Evolutionary conservation across 352 stramenopile species (phyloP), one percentile per base, ranked within the genome.

Genomic region (Globisporangium canariense): DNA sequence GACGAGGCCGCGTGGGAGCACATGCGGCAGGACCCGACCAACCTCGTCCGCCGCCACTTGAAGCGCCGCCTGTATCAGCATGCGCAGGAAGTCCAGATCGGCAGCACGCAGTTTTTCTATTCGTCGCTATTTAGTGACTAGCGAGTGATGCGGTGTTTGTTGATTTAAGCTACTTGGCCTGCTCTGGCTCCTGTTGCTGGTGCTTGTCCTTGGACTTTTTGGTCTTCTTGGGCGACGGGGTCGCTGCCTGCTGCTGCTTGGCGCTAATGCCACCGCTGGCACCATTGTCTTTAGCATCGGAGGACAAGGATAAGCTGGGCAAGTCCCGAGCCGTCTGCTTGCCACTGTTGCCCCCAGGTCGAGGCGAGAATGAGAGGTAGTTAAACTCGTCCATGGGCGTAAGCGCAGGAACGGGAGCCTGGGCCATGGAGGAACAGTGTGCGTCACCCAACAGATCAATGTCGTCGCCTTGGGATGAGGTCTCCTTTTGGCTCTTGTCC

Each of bases 11-110:
- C 79, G 36, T 92, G 81, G 81, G 75, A 89, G 22, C 58, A 68
- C 9, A 89, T 87, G 75, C 81, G 83, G 0, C 83, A 90, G 49
- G 81, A 91, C 36, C 79, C 79, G 2, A 87, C 83, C 62, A 90
- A 88, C 57, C 63, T 90, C 22, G 71, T 93, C 34, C 71, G 81
- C 1, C 68, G 78, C 0, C 80, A 89, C 55, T 66, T 93, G 38
- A 68, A 78, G 11, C 80, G 40, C 4, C 49, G 58, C 3, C 58
- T 90, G 7, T 81, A 79, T 54, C 73, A 81, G n/a, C 81, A 87
- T 43, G 68, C 77, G 0, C 76, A 88, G 52, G 78, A 89, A 25
- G 73, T 91, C 18, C 78, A 89, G 54, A 81, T 92, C 57, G 83
- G 78, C 8, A 77, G 65, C 56, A 80, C 76, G 13, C 75, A 91